Conservation (phyloP, 345 rosid species). For the Populus alba region DNA sequence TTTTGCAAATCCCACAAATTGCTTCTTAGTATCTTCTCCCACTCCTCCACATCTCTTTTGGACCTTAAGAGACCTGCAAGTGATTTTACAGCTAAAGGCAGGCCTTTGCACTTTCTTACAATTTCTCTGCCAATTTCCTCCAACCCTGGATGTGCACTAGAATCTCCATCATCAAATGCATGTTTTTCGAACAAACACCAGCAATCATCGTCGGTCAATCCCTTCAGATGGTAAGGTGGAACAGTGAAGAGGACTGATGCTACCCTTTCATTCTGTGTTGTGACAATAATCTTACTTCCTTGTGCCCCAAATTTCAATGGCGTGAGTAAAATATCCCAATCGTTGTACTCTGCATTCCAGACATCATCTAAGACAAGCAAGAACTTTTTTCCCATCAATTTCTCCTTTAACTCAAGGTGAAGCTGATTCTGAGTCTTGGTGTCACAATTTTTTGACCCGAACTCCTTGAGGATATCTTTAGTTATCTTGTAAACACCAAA, state of each 20-base stretch:
- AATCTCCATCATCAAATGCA: not conserved
- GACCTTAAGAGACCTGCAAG: not conserved
- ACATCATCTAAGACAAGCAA: not conserved
- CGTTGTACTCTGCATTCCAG: not conserved
- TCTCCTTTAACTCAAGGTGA: not conserved
- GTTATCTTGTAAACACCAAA: not conserved
- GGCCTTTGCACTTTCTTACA: not conserved
- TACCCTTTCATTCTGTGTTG: not conserved
- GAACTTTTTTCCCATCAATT: not conserved
- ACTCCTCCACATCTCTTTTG: not conserved
- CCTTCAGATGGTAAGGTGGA: not conserved
- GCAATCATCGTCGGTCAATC: not conserved
- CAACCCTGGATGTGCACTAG: not conserved
- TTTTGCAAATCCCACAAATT: not conserved
- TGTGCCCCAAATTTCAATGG: not conserved
- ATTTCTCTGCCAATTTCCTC: not conserved
- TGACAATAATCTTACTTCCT: not conserved
- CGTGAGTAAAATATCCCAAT: not conserved
- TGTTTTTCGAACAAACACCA: not conserved
- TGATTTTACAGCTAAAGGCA: constrained; percentile 4
- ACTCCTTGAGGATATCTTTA: not conserved
- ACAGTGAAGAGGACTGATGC: not conserved
- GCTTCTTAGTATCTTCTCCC: not conserved
- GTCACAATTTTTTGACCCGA: not conserved
- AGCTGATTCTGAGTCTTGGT: not conserved